phyloP scores from a whole-genome alignment of 2,329 filamentous ascomycete genomes.

The Aspergillus terreus region DNA sequence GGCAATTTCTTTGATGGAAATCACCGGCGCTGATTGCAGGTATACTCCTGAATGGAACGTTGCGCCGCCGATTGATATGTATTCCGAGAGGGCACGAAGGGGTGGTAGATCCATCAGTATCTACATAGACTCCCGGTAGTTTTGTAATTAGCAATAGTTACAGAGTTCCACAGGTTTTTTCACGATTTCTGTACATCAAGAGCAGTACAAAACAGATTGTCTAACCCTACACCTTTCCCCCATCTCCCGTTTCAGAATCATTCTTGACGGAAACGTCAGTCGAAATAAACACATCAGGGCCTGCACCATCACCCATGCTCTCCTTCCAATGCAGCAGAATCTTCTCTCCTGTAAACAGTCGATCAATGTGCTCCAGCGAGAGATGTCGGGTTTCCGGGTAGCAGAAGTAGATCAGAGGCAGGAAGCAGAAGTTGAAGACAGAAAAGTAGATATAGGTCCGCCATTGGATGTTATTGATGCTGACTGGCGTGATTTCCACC shows the following conservation, averaged over 20 bases:
- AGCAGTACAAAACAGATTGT: too few species aligned
- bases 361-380: slow-evolving; percentile 29
- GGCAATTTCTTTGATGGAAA: not conserved
- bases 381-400: slow-evolving; percentile 28
- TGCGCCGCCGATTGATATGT: not conserved
- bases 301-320: not conserved
- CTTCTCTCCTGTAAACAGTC: not conserved
- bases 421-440: slow-evolving; percentile 19
- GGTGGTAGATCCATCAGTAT: not conserved
- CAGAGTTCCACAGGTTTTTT: too few species aligned
- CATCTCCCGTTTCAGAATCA: too few species aligned
- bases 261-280: too few species aligned
- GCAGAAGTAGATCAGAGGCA: slow-evolving; percentile 30
- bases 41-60: not conserved
- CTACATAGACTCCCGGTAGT: not conserved
- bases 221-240: too few species aligned
- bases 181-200: too few species aligned
- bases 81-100: not conserved
- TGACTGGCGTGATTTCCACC: slow-evolving; percentile 31
- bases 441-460: slow-evolving; percentile 32
- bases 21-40: not conserved
- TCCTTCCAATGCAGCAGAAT: not conserved
- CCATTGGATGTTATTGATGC: slow-evolving; percentile 26
- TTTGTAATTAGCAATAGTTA: too few species aligned
- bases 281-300: not conserved